Conservation (phyloP, 169 alveolate genomes). For the Plasmodium coatneyi region DNA sequence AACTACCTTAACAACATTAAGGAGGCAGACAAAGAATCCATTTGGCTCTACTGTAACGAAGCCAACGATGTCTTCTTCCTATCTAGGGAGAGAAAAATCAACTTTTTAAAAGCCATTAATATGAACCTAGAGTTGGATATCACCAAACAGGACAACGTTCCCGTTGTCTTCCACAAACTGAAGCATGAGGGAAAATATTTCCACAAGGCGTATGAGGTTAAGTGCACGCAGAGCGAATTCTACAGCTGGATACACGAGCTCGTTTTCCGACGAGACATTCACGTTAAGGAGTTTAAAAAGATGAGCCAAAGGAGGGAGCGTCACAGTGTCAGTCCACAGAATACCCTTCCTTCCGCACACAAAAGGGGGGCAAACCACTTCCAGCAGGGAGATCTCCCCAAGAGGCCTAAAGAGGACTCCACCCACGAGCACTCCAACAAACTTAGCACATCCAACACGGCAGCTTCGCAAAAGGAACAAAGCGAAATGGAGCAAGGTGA, state of each 20-base stretch:
- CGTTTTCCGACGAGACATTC: constrained; percentile 43
- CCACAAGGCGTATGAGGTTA: constrained; percentile 38
- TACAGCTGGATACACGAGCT: constrained; percentile 58
- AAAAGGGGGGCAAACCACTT: background rate
- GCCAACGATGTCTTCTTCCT: constrained; percentile 61
- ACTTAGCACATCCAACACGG: background rate
- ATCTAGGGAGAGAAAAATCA: constrained; percentile 47
- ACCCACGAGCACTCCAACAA: background rate
- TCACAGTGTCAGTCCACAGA: background rate
- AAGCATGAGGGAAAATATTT: constrained; percentile 21
- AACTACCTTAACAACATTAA: constrained; percentile 64
- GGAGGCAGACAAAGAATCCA: constrained; percentile 74
- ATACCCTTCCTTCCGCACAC: background rate
- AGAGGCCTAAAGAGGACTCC: background rate
- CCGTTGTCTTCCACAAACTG: background rate
- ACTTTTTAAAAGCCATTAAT: constrained; percentile 27
- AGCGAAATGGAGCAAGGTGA: background rate
- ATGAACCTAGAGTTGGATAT: background rate
- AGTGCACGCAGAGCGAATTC: constrained; percentile 14
- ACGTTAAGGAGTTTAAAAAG: constrained; percentile 6
- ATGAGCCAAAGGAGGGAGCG: background rate
- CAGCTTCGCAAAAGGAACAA: background rate
- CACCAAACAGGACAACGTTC: constrained; percentile 1
- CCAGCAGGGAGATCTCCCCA: background rate
- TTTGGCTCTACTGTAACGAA: constrained; percentile 73